Evolutionary conservation across 768 basidiomycete species (phyloP).

Genomic region (Dacryopinax primogenitus): DNA sequence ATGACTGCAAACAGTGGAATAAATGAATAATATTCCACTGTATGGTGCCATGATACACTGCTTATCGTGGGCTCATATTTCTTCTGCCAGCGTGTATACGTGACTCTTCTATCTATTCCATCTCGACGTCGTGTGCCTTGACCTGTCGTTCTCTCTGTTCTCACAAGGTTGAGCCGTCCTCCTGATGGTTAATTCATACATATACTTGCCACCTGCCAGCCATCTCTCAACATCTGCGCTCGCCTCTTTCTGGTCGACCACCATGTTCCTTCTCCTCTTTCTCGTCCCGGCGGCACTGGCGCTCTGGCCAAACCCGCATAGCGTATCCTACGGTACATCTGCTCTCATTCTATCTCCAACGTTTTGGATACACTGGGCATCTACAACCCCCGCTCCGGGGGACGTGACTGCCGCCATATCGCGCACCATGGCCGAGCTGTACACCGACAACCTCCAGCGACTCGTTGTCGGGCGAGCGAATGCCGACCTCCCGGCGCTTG

Average conservation of each 20-base stretch:
- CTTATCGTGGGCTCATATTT: too few relatives aligned
- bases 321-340: not conserved
- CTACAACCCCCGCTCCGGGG: constrained; percentile 28
- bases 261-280: not conserved
- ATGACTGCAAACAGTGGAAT: too few relatives aligned
- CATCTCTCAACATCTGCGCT: not conserved
- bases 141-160: too few relatives aligned
- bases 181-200: constrained; percentile 11
- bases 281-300: not conserved
- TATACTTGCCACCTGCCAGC: not conserved
- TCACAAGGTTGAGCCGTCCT: constrained; percentile 19
- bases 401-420: constrained; percentile 48
- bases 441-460: constrained; percentile 44
- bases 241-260: not conserved
- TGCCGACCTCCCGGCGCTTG: constrained; percentile 32
- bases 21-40: too few relatives aligned
- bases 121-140: too few relatives aligned
- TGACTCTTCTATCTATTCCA: too few relatives aligned
- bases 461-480: constrained; percentile 49
- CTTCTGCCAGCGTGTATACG: too few relatives aligned
- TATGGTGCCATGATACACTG: too few relatives aligned
- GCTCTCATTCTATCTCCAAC: not conserved
- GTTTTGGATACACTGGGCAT: not conserved
- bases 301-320: not conserved
- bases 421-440: constrained; percentile 35